phyloP scores from a whole-genome alignment of 495 filamentous ascomycete genomes.

The Hyaloscypha variabilis region DNA sequence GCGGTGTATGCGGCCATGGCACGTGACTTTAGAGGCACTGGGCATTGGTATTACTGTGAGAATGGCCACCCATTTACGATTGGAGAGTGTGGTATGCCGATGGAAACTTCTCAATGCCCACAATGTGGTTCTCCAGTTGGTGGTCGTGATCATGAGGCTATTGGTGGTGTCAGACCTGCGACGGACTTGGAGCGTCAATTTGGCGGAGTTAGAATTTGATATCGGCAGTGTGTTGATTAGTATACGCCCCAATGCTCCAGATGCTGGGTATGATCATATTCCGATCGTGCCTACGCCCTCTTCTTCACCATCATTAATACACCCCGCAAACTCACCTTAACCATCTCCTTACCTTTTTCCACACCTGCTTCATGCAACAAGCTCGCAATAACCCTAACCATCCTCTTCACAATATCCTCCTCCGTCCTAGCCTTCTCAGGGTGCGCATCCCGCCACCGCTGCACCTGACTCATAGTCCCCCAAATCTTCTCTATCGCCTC shows the following conservation, averaged over 20 bases:
- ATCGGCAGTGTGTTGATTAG: no score
- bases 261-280: no score
- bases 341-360: no score
- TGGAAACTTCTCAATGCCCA: constrained; percentile 64
- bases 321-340: no score
- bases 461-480: constrained; percentile 25
- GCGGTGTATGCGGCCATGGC: constrained; percentile 49
- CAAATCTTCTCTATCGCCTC: constrained; percentile 10
- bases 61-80: constrained; percentile 75
- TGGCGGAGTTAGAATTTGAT: constrained; percentile 30
- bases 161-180: constrained; percentile 52
- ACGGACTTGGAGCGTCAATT: constrained; percentile 52
- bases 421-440: no score
- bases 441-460: constrained; percentile 29
- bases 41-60: constrained; percentile 70
- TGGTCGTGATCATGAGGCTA: constrained; percentile 55
- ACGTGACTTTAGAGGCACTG: constrained; percentile 47
- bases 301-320: no score
- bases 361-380: no score
- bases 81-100: constrained; percentile 74
- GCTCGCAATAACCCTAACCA: no score
- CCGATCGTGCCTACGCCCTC: no score
- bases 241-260: no score
- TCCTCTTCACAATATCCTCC: no score
- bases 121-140: constrained; percentile 66